Conservation (phyloP, 257 asterid species). For the Nicotiana knightiana region DNA sequence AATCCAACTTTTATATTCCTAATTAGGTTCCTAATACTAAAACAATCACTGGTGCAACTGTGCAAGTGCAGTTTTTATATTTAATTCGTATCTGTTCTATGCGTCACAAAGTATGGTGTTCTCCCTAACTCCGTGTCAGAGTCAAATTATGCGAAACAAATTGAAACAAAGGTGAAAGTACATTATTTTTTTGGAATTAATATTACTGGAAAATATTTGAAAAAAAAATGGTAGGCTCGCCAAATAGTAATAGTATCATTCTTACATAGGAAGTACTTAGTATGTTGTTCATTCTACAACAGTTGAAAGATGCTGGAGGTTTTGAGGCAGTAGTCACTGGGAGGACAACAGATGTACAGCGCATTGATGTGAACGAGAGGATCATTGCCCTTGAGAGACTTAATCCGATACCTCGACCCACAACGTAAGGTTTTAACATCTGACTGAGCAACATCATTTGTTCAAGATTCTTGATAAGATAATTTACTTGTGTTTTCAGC, state of each 20-base stretch:
- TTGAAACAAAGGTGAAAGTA: not conserved
- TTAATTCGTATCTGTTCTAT: not conserved
- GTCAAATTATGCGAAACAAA: not conserved
- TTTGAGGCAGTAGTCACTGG: constrained; percentile 70
- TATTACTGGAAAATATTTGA: not conserved
- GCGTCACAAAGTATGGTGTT: not conserved
- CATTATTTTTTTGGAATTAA: not conserved
- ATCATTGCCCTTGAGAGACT: constrained; percentile 70
- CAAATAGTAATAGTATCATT: not conserved
- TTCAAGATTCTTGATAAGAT: not conserved
- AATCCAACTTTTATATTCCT: not conserved
- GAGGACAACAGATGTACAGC: constrained; percentile 45
- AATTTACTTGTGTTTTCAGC: constrained; percentile 20
- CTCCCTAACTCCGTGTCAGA: not conserved
- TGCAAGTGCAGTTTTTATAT: not conserved
- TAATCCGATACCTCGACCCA: constrained; percentile 85
- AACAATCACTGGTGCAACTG: not conserved
- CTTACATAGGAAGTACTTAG: not conserved
- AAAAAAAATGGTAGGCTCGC: not conserved
- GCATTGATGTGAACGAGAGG: constrained; percentile 72
- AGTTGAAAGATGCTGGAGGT: constrained; percentile 85
- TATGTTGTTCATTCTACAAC: not conserved
- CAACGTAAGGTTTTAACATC: constrained; percentile 61
- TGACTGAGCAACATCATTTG: not conserved
- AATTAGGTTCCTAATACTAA: not conserved